These are phyloP conservation scores for Exutisphaerella laricina DNA, from an alignment of 2,329 filamentous ascomycete species.

Conservation along the genomic window DNA sequence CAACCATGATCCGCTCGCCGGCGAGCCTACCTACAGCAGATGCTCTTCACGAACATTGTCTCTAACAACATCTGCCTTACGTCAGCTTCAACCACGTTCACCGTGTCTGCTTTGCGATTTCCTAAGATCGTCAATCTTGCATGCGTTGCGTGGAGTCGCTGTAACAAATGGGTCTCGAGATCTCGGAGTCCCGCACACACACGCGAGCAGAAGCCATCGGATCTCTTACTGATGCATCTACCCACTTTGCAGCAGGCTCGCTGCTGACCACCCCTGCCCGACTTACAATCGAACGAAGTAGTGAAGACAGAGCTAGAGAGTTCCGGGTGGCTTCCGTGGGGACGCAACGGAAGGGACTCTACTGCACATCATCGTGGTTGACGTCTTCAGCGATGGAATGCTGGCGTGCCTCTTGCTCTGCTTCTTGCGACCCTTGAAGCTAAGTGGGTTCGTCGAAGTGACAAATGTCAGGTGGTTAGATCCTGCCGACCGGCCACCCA, in stretches of 20 bases:
- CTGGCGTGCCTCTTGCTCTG: conserved; percentile 2
- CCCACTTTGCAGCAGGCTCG: too few relatives aligned
- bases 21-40: too few relatives aligned
- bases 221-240: too few relatives aligned
- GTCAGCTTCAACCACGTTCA: too few relatives aligned
- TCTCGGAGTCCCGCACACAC: background rate
- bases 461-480: conserved; percentile 1
- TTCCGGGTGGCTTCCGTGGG: conserved; percentile 5
- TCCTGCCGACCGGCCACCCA: too few relatives aligned
- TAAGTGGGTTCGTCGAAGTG: conserved; percentile 1
- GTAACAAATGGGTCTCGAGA: conserved; percentile 3
- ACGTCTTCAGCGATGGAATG: too few relatives aligned
- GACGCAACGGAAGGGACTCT: background rate
- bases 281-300: background rate
- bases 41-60: too few relatives aligned
- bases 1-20: too few relatives aligned
- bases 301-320: conserved; percentile 4
- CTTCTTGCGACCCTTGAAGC: background rate
- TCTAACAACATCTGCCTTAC: too few relatives aligned
- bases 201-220: too few relatives aligned
- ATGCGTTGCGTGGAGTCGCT: background rate
- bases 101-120: too few relatives aligned
- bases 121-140: background rate
- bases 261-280: background rate
- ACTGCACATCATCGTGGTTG: conserved; percentile 4